A percentile compares a stretch with the other conserved stretches of the same genome.
phyloP scores from a whole-genome alignment of 495 filamentous ascomycete genomes.

The Xylaria longipes region DNA sequence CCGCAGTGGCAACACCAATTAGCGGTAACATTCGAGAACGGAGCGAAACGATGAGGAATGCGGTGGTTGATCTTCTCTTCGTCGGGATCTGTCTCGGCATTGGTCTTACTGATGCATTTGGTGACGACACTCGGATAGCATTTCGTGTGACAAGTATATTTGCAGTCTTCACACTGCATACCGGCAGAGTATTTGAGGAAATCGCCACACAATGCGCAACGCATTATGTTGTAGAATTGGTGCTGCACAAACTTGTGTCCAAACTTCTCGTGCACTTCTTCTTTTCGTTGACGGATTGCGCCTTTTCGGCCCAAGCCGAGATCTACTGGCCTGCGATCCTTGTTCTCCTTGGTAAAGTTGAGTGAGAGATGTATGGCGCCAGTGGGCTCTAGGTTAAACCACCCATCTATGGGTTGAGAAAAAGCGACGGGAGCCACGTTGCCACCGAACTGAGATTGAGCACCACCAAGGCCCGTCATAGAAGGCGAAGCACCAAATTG shows the following conservation, averaged over 20 bases:
- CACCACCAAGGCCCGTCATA: constrained; percentile 27
- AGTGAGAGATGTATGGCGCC: constrained; percentile 79
- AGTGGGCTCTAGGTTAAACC: constrained; percentile 96
- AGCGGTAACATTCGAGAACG: constrained; percentile 93
- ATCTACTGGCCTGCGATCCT: constrained; percentile 71
- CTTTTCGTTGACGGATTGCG: constrained; percentile 94
- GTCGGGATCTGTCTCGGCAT: constrained; percentile 95
- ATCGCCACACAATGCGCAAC: constrained; percentile 96
- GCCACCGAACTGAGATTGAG: constrained; percentile 33
- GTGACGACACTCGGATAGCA: constrained; percentile 98
- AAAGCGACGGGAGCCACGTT: constrained; percentile 49
- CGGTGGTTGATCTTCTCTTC: constrained; percentile 99
- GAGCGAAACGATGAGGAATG: constrained; percentile 95
- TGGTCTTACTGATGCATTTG: constrained; percentile 99
- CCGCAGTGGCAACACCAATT: constrained; percentile 99
- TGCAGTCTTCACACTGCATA: constrained; percentile 99
- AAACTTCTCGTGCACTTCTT: constrained; percentile 96
- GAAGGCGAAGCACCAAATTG: constrained; percentile 51
- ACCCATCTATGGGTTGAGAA: constrained; percentile 81
- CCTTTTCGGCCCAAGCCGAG: constrained; percentile 92
- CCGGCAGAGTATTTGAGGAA: constrained; percentile 98
- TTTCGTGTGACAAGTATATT: constrained; percentile 97
- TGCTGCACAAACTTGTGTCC: constrained; percentile 98
- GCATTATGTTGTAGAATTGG: constrained; percentile 99
- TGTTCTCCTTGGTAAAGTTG: constrained; percentile 77